Evolutionary conservation across 78 protist genomes (phyloP).

Genomic region (Dictyostelium brefeldianum): DNA sequence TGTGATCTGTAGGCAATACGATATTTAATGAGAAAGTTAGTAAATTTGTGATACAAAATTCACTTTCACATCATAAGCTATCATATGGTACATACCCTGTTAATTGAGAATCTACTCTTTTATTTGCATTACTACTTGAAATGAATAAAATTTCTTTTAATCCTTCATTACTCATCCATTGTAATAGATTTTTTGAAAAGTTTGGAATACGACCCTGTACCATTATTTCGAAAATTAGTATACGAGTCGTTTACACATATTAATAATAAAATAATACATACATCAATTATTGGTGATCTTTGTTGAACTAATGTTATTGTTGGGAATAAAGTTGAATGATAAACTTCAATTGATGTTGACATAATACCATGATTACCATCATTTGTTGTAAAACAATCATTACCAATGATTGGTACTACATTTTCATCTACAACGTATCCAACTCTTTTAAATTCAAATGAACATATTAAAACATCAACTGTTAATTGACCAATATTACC

Average conservation of each 20-base stretch:
- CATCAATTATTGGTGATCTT: conserved; percentile 67
- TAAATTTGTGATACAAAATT: not conserved
- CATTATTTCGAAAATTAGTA: too few species aligned
- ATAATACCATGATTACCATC: conserved; percentile 22
- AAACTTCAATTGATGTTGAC: conserved; percentile 48
- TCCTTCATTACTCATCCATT: conserved; percentile 15
- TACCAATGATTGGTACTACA: conserved; percentile 63
- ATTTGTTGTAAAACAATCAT: conserved; percentile 46
- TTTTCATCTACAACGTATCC: conserved; percentile 59
- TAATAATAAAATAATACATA: not conserved
- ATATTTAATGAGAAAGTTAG: not conserved
- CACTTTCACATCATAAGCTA: not conserved
- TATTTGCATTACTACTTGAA: conserved; percentile 77
- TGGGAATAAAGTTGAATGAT: conserved; percentile 5
- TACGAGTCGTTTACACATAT: too few species aligned
- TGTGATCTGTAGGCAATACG: conserved; percentile 20
- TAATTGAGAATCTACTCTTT: conserved; percentile 75
- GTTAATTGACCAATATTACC: conserved; percentile 69
- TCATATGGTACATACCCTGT: conserved; percentile 23
- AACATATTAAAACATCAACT: conserved; percentile 49
- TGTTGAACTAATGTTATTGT: conserved; percentile 68
- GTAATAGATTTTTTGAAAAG: conserved; percentile 21
- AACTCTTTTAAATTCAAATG: conserved; percentile 47
- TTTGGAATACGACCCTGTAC: conserved; percentile 30
- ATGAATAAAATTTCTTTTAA: conserved; percentile 56